phyloP scores from a whole-genome alignment of 108 stramenopile species.

The Aurantiochytrium sp. region DNA sequence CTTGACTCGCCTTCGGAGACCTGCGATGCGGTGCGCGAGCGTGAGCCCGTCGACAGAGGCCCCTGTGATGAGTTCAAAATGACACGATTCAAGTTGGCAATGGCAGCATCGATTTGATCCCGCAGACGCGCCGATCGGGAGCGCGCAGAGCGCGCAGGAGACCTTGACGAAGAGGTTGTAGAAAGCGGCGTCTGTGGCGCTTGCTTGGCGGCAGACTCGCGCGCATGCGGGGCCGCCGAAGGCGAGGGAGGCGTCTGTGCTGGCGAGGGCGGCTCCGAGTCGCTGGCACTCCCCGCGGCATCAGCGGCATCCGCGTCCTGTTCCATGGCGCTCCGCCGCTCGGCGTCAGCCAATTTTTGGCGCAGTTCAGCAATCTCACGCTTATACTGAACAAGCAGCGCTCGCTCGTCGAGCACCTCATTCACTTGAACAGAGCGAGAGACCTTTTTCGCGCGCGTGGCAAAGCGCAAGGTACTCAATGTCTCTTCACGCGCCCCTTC shows the following conservation, averaged over 20 bases:
- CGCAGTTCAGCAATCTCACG: neutral
- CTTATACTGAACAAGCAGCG: neutral
- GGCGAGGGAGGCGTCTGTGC: neutral
- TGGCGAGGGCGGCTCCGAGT: neutral
- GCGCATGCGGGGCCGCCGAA: neutral
- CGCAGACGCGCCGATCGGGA: neutral
- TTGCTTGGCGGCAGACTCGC: neutral
- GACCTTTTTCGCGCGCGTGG: conserved; percentile 58
- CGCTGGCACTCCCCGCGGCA: neutral
- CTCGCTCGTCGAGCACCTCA: neutral
- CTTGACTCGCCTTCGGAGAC: neutral
- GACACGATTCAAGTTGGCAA: conserved; percentile 1
- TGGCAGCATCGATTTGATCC: neutral
- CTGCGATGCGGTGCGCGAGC: neutral
- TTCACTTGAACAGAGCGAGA: neutral
- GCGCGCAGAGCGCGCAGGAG: neutral
- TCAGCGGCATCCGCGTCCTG: neutral
- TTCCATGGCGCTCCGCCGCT: neutral
- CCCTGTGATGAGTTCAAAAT: neutral
- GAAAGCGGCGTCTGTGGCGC: neutral
- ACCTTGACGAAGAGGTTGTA: neutral
- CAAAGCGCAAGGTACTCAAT: conserved; percentile 82
- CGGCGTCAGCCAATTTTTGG: neutral
- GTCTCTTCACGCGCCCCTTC: conserved; percentile 84
- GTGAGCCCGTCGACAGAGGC: neutral